Base-by-base conservation (phyloP, 2,329 filamentous ascomycete species). In the Coniochaeta sp. region DNA sequence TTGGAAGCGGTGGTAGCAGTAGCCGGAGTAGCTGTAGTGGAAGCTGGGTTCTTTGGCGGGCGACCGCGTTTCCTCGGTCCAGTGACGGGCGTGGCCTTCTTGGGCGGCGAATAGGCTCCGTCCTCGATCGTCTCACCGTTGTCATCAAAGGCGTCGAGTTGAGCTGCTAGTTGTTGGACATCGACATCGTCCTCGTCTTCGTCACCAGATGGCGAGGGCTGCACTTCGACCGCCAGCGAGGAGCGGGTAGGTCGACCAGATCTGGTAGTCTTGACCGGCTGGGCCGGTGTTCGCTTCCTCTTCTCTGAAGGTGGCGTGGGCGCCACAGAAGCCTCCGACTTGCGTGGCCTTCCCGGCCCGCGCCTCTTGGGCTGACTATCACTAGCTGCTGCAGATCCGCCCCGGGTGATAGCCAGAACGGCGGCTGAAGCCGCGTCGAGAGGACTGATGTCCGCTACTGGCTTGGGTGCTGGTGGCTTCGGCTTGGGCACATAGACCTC, bases 381-480 rank as follows among this genome's bases (percentile, higher is more conserved):
- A 47, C 26, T 47, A 13, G 20, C 47, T 24, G 30, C 27, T 9
- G 26, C 10, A 22, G 47, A 18, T 13, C 27, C 28, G 30, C 22
- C 28, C 14, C 60, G 54, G 1, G 61, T 61, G 12, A 67, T 60
- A 20, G 64, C 59, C 26, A 63, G 62, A 48, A 71, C 61, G 22
- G 65, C 66, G 6, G 67, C 65, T 6, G 67, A 65, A 2, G 73
- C 74, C 5, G 73, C 56, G 52, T 75, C 71, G 20, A 73, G 62
- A n/a, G 69, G 64, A 53, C 69, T 61, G 14, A 55, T 58, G 32
- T 55, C 56, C 6, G 54, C 54, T 20, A 51, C 26, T 18, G 45
- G 27, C 5, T 48, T 26, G 10, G 22, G 22, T 3, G 26, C 27
- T 48, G 45, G 16, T 30, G 18, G n/a, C 45, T 18, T 18, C 9